phyloP scores from a whole-genome alignment of 192 early-diverging fungal species.

The Spizellomyces sp. region DNA sequence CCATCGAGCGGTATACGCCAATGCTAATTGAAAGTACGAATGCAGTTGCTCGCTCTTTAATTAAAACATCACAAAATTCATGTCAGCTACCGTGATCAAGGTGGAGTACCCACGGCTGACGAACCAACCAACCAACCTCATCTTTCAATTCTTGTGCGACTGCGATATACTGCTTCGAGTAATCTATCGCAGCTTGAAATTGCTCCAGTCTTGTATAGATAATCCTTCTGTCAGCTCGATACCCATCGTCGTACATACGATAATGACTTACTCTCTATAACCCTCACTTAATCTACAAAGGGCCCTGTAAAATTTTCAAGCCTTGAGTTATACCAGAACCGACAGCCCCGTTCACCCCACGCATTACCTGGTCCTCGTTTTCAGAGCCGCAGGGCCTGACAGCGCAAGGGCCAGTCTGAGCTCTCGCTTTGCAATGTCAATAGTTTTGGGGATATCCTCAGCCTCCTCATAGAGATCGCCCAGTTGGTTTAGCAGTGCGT shows the following conservation, averaged over 20 bases:
- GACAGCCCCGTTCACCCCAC: neutral
- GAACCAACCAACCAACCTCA: neutral
- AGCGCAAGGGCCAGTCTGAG: neutral
- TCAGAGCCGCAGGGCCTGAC: too few species aligned
- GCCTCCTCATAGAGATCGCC: constrained; percentile 30
- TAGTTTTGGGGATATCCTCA: constrained; percentile 18
- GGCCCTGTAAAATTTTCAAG: constrained; percentile 1
- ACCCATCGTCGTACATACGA: neutral
- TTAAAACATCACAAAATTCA: neutral
- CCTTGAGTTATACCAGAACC: neutral
- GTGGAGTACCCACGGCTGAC: too few species aligned
- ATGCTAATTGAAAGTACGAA: constrained; percentile 11
- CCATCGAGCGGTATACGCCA: constrained; percentile 18
- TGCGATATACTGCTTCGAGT: constrained; percentile 10
- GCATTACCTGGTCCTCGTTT: constrained; percentile 1
- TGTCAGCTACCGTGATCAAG: neutral
- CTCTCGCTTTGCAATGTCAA: constrained; percentile 22
- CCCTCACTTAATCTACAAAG: constrained; percentile 15
- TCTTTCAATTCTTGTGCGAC: constrained; percentile 18
- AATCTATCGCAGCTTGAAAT: constrained; percentile 18
- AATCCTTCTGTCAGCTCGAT: neutral
- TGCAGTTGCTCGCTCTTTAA: constrained; percentile 15
- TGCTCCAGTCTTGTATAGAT: constrained; percentile 6
- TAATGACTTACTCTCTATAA: constrained; percentile 15
- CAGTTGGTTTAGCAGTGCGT: constrained; percentile 8